phyloP scores from a whole-genome alignment of 345 rosid genomes.

The Boechera stricta region DNA sequence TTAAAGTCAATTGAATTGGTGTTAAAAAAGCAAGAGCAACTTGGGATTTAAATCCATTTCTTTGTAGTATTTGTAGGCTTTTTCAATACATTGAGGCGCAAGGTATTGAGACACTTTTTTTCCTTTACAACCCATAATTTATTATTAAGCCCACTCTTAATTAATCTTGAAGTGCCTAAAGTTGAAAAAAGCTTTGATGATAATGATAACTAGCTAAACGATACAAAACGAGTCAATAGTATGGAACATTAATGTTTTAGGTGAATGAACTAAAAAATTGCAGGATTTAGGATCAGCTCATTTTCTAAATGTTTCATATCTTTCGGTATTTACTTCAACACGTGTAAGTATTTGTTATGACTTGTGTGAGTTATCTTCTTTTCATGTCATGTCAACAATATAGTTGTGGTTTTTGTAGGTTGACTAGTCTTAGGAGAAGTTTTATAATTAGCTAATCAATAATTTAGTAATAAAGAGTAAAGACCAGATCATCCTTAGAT shows the following conservation, averaged over 20 bases:
- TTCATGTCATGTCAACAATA: not conserved
- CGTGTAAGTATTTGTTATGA: not conserved
- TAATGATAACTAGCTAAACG: not conserved
- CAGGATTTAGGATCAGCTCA: no score
- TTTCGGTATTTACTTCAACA: not conserved
- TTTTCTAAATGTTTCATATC: constrained; percentile 1
- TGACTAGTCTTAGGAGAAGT: not conserved
- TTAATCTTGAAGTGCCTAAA: not conserved
- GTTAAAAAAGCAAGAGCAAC: not conserved
- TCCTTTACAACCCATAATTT: not conserved
- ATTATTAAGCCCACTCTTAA: not conserved
- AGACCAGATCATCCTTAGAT: not conserved
- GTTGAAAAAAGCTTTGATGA: not conserved
- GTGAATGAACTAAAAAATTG: no score
- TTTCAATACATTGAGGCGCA: constrained; percentile 15
- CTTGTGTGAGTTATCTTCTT: not conserved
- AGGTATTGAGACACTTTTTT: not conserved
- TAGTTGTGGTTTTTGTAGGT: not conserved
- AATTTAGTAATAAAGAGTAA: not conserved
- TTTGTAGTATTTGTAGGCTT: not conserved
- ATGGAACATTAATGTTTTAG: not conserved
- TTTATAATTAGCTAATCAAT: no score
- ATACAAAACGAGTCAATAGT: not conserved
- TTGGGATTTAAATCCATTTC: not conserved
- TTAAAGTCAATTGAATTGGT: not conserved